Percentiles rank a stretch among this genome's conserved stretches.
phyloP scores from a whole-genome alignment of 306 rosid genomes.

The Castanopsis chinensis region DNA sequence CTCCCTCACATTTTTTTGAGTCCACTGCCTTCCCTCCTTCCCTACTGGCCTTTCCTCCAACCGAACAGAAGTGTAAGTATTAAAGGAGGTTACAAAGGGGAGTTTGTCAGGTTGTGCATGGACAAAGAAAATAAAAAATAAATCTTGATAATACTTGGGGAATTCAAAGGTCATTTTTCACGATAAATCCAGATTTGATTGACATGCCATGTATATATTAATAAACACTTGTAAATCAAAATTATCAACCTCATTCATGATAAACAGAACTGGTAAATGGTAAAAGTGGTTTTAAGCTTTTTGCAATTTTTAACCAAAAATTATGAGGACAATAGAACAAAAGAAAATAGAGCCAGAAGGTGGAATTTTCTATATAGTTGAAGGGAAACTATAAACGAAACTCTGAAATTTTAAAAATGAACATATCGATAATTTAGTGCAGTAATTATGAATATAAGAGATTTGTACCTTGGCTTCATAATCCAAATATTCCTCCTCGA shows the following conservation, averaged over 20 bases:
- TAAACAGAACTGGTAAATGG: neutral
- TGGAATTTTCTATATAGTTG: neutral
- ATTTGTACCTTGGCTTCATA: constrained; percentile 78
- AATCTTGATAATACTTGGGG: no score
- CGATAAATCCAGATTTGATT: neutral
- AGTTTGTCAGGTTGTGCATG: no score
- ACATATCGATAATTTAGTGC: constrained; percentile 7
- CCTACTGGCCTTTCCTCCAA: no score
- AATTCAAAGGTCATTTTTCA: no score
- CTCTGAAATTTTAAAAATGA: neutral
- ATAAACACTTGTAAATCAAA: neutral
- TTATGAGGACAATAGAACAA: neutral
- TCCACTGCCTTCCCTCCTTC: neutral
- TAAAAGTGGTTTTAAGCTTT: neutral
- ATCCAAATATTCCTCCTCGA: constrained; percentile 88
- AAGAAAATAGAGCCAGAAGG: constrained; percentile 11
- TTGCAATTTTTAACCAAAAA: neutral
- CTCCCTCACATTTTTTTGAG: neutral
- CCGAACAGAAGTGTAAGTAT: no score
- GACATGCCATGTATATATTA: neutral
- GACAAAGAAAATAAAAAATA: no score
- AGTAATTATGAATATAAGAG: constrained; percentile 2
- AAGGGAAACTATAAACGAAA: neutral
- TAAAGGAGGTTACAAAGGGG: no score
- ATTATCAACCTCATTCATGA: neutral